These are phyloP conservation scores for Sabuloglossum arenarium DNA, from an alignment of 495 filamentous ascomycete species.

Conservation along the genomic window DNA sequence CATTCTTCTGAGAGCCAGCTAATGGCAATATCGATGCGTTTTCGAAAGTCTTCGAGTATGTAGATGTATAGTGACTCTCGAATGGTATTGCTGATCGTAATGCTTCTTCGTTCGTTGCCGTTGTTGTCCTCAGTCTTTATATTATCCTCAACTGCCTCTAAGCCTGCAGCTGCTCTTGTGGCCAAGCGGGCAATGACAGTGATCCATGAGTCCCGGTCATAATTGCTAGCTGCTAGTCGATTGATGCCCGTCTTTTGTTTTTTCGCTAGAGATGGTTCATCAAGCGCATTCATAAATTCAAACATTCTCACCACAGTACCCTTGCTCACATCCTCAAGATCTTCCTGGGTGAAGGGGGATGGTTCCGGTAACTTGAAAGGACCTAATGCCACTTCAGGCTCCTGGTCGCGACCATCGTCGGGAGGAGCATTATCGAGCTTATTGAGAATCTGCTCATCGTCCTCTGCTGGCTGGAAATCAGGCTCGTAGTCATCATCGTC, in stretches of 20 bases:
- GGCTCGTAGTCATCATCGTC: slow-evolving; percentile 85
- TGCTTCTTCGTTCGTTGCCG: slow-evolving; percentile 10
- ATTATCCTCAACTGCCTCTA: slow-evolving; percentile 24
- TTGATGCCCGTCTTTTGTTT: slow-evolving; percentile 41
- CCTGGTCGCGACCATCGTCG: slow-evolving; percentile 19
- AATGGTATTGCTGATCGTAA: slow-evolving; percentile 39
- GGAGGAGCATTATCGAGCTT: slow-evolving; percentile 44
- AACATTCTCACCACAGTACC: slow-evolving; percentile 57
- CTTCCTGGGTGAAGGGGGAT: slow-evolving; percentile 39
- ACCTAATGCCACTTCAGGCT: slow-evolving; percentile 31
- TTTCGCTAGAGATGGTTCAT: slow-evolving; percentile 36
- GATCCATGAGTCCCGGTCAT: slow-evolving; percentile 81
- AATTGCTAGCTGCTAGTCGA: slow-evolving; percentile 62
- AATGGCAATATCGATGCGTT: slow-evolving; percentile 66
- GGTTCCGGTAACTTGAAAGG: slow-evolving; percentile 66
- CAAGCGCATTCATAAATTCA: slow-evolving; percentile 45
- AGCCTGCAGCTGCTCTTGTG: slow-evolving; percentile 50
- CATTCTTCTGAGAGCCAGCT: slow-evolving; percentile 94
- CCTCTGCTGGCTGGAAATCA: slow-evolving; percentile 52
- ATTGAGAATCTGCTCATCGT: slow-evolving; percentile 49
- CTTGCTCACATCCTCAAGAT: slow-evolving; percentile 45
- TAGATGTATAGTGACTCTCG: slow-evolving; percentile 64
- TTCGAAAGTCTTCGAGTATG: slow-evolving; percentile 76
- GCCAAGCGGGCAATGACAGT: slow-evolving; percentile 70
- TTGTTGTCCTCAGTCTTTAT: slow-evolving; percentile 26